phyloP scores from a whole-genome alignment of 2,329 filamentous ascomycete genomes.

The Hirsutella rhossiliensis region DNA sequence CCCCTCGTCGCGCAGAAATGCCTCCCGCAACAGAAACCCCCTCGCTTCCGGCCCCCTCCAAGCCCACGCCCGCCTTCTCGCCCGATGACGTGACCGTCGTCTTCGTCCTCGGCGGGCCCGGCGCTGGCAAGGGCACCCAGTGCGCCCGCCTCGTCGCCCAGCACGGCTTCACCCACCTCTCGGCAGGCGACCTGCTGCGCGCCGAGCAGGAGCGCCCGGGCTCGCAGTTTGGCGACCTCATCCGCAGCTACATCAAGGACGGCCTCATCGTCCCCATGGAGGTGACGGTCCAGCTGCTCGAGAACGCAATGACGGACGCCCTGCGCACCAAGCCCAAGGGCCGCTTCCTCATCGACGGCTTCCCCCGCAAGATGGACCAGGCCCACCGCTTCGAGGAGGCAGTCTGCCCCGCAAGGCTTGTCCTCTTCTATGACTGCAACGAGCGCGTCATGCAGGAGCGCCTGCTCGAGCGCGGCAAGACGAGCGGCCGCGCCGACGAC shows the following conservation, averaged over 20 bases:
- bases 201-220: slow-evolving; percentile 83
- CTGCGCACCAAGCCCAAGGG: slow-evolving; percentile 45
- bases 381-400: slow-evolving; percentile 84
- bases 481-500: slow-evolving; percentile 81
- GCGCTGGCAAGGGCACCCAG: slow-evolving; percentile 93
- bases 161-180: slow-evolving; percentile 87
- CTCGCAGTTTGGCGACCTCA: slow-evolving; percentile 83
- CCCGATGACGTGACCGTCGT: slow-evolving; percentile 73
- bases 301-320: slow-evolving; percentile 77
- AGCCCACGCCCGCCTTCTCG: slow-evolving; percentile 58
- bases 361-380: slow-evolving; percentile 96
- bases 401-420: slow-evolving; percentile 73
- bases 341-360: slow-evolving; percentile 71
- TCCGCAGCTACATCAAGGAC: slow-evolving; percentile 86
- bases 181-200: slow-evolving; percentile 83
- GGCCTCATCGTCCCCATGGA: slow-evolving; percentile 98
- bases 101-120: slow-evolving; percentile 92
- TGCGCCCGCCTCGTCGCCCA: slow-evolving; percentile 77
- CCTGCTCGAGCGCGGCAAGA: slow-evolving; percentile 82
- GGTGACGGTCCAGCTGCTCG: slow-evolving; percentile 83
- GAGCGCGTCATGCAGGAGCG: slow-evolving; percentile 79
- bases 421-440: slow-evolving; percentile 89
- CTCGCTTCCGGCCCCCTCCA: slow-evolving; percentile 36
- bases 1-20: slow-evolving; percentile 21
- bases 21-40: slow-evolving; percentile 20